Evolutionary conservation across 257 asterid species (phyloP), one percentile per base, ranked within the genome.

Genomic region (Salvia rosmarinus): DNA sequence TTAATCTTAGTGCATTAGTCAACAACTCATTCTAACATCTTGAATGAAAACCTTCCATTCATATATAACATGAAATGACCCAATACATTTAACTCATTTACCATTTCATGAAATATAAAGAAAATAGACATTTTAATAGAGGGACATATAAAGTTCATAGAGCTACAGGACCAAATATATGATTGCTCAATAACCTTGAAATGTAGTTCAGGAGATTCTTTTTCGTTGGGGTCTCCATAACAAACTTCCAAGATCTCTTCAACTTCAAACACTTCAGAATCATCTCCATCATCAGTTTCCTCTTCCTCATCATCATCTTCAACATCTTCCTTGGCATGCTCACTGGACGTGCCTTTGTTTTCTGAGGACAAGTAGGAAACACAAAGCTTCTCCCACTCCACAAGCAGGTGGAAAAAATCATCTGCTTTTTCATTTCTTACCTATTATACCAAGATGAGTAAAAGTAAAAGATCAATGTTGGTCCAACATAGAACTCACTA

Each of bases 351-450:
- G 12, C 73, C 73, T 23, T 75, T 75, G 50, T 70, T 65, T 39
- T 62, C 75, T 21, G 71, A 17, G 37, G 83, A 71, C 54, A 85
- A 78, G 63, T 67, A 66, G n/a, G 91, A 69, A 0, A 20, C 80
- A 71, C 96, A 84, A 39, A 94, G 87, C 54, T 77, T 83, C 68
- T 81, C 86, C 98, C 99, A 94, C 52, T 89, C 96, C 76, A 73
- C 76, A 21, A 91, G 67, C 47, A 94, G 75, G 17, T 37, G 5
- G 6, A 88, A 73, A 52, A 82, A 91, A 65, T 89, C 79, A 5
- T 83, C 84, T 0, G 97, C 98, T 1, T 77, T 35, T 68, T 84
- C 96, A 77, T 86, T 82, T 71, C 96, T 72, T 10, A 86, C 97
- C 90, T 90, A 46, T 20, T 56, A 43, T 28, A 17, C 16, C 58